Conservation (phyloP, 805 yeast species). For the Nakazawaea peltata region DNA sequence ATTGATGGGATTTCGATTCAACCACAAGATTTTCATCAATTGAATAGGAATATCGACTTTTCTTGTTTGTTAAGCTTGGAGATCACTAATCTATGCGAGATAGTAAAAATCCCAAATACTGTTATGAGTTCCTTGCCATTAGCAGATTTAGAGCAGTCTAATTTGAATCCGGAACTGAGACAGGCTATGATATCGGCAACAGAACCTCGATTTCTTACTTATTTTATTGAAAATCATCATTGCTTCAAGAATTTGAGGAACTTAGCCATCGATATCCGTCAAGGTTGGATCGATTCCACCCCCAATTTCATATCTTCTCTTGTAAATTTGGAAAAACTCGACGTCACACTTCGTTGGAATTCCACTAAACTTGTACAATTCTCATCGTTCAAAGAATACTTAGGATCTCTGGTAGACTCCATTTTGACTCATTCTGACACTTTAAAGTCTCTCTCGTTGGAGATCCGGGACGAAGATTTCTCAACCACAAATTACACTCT, state of each 20-base stretch:
- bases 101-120: conserved; percentile 1
- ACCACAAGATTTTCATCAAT: neutral
- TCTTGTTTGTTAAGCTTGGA: neutral
- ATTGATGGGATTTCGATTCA: conserved; percentile 4
- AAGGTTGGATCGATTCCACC: conserved; percentile 2
- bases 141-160: too few species aligned
- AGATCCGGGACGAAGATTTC: conserved; percentile 1
- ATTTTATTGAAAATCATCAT: neutral
- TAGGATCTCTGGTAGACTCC: neutral
- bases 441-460: conserved; percentile 1
- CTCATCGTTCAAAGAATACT: neutral
- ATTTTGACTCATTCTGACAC: neutral
- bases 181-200: neutral
- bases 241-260: neutral
- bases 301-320: neutral
- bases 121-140: too few species aligned
- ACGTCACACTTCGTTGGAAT: conserved; percentile 4
- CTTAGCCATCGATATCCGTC: conserved; percentile 5
- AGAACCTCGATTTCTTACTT: neutral
- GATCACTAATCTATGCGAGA: conserved; percentile 1
- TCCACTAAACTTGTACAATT: conserved; percentile 1
- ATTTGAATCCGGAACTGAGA: neutral
- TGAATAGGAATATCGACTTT: neutral
- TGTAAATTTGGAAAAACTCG: neutral
- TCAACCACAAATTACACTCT: conserved; percentile 1